Conservation (phyloP, 2,329 filamentous ascomycete genomes). For the Cercospora beticola region DNA sequence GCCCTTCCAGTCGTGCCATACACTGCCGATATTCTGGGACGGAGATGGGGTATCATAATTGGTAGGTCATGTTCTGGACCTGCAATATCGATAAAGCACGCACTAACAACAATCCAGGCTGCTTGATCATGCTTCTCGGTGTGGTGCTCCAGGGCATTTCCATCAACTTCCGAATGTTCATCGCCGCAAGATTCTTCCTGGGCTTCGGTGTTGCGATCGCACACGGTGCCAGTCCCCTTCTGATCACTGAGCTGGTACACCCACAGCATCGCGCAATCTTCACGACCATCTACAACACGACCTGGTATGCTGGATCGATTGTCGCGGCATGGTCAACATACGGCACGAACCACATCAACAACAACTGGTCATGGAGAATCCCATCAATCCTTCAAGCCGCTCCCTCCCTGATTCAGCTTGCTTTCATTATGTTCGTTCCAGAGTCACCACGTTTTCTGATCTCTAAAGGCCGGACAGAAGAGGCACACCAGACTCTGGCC, state of each 20-base stretch:
- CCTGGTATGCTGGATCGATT: constrained; percentile 49
- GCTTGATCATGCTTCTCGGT: constrained; percentile 47
- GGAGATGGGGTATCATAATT: constrained; percentile 50
- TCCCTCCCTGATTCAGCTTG: constrained; percentile 48
- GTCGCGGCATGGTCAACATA: constrained; percentile 51
- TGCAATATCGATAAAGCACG: neutral
- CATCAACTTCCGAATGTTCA: constrained; percentile 47
- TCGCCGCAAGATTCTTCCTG: constrained; percentile 44
- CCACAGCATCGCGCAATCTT: constrained; percentile 52
- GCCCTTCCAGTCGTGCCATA: constrained; percentile 52
- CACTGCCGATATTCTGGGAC: constrained; percentile 50
- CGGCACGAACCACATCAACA: constrained; percentile 44
- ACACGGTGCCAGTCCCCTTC: constrained; percentile 33
- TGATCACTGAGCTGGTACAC: constrained; percentile 48
- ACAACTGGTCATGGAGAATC: constrained; percentile 54
- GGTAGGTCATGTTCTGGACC: constrained; percentile 32
- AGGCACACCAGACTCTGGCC: constrained; percentile 53
- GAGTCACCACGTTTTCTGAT: constrained; percentile 63
- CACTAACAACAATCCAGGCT: neutral
- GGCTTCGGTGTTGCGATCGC: constrained; percentile 46
- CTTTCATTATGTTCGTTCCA: constrained; percentile 53
- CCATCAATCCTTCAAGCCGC: constrained; percentile 55
- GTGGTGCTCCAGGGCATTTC: constrained; percentile 45
- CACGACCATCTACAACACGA: constrained; percentile 50
- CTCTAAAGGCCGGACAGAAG: constrained; percentile 50